Evolutionary conservation across 345 rosid species (phyloP), one percentile per base, ranked within the genome.

Genomic region (Citrus inodora): DNA sequence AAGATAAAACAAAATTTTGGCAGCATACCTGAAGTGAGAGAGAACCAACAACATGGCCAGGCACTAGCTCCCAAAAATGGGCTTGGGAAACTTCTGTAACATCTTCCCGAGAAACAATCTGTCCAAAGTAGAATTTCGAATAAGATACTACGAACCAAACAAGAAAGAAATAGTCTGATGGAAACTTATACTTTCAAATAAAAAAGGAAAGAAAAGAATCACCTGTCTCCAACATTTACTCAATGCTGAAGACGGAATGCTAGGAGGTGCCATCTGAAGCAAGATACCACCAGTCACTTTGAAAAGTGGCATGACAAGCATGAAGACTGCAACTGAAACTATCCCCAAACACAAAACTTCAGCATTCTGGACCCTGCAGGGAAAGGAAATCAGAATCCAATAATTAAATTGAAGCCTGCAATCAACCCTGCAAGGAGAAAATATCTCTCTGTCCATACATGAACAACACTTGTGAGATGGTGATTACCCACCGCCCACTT

Each of bases 181-280:
- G 38, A 14, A 53, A 51, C 11, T 69, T 14, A 32, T 32, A 17
- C 7, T 24, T 58, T 56, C 33, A 42, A 38, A 61, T 38, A 32
- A 53, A 32, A 70, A 48, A 28, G 55, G 62, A 74, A 55, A 33
- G 11, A 46, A 53, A 53, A 53, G 58, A 70, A 81, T 76, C 55
- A 96, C 98, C 99, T 96, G 99, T 81, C 98, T 87, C 82, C 87
- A 85, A 89, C 94, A 92, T 93, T 96, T 96, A 86, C 80, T 89
- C 84, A 92, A 67, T 33, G 97, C 99, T 60, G 99, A 91, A 80
- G 91, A 83, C 58, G 97, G 89, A 84, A 93, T 85, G 83, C 88
- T 89, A 56, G 97, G 95, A 17, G 99, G 98, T 68, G 98, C 94
- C 93, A 81, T 93, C 86, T 96, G 99, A 81, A 93, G 98, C 90